Evolutionary conservation across 176 grass and related monocot species (phyloP).

Genomic region (Miscanthus lutarioriparius): DNA sequence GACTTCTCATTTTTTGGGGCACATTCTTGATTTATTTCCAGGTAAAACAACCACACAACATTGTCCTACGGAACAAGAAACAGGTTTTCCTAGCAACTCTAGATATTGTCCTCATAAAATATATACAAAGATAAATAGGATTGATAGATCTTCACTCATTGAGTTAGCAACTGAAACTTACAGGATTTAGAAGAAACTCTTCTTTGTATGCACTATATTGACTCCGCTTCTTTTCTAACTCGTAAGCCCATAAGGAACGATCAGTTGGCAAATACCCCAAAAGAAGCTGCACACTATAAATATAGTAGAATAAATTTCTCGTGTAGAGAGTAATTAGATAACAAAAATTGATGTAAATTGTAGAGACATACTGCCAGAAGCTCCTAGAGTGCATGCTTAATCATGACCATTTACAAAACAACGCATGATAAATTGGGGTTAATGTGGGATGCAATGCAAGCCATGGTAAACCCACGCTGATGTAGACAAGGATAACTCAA

Average conservation of each 20-base stretch:
- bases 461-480: constrained; percentile 10
- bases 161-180: constrained; percentile 49
- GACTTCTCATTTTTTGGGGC: not conserved
- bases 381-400: constrained; percentile 20
- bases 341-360: not conserved
- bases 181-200: constrained; percentile 85
- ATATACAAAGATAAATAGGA: not conserved
- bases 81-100: not conserved
- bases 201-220: constrained; percentile 84
- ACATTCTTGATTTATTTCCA: not conserved
- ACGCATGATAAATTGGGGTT: not conserved
- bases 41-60: constrained; percentile 7
- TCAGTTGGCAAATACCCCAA: constrained; percentile 95
- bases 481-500: too few relatives aligned
- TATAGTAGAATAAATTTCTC: constrained; percentile 68
- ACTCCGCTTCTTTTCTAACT: constrained; percentile 81
- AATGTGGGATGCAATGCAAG: not conserved
- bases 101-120: not conserved
- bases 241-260: constrained; percentile 67
- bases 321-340: constrained; percentile 14
- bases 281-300: constrained; percentile 98
- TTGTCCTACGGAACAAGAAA: not conserved
- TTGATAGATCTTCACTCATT: constrained; percentile 1
- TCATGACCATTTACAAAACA: not conserved
- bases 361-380: not conserved